Evolutionary conservation across 2,329 filamentous ascomycete genomes (phyloP).

Genomic region (Pseudogymnoascus sp.): DNA sequence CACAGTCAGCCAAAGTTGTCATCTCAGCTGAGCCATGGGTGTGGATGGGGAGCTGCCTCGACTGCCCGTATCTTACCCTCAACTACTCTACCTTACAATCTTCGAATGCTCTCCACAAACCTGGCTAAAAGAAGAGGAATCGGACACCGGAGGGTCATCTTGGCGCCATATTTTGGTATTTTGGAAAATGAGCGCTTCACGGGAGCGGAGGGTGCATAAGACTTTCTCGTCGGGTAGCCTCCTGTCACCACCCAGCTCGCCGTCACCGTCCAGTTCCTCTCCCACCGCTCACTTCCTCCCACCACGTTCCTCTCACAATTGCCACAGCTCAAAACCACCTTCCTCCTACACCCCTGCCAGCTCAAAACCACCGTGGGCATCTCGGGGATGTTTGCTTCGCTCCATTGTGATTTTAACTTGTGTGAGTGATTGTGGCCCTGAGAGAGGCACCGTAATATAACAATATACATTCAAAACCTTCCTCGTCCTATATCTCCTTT

Average conservation of each 20-base stretch:
- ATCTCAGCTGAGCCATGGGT: background rate
- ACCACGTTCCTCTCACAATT: too few relatives aligned
- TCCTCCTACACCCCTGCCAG: too few relatives aligned
- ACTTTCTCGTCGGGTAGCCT: background rate
- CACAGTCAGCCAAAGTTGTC: background rate
- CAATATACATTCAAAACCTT: too few relatives aligned
- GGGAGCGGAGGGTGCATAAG: background rate
- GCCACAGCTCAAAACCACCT: too few relatives aligned
- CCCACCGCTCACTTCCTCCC: background rate
- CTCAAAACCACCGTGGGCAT: too few relatives aligned
- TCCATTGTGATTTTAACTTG: too few relatives aligned
- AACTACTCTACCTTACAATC: background rate
- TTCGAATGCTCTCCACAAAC: too few relatives aligned
- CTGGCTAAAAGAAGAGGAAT: too few relatives aligned
- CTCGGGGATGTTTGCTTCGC: too few relatives aligned
- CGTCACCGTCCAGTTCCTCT: background rate
- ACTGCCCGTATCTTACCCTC: background rate
- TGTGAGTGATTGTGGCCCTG: too few relatives aligned
- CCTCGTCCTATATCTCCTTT: too few relatives aligned
- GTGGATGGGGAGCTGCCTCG: background rate
- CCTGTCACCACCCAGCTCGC: background rate
- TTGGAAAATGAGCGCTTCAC: background rate
- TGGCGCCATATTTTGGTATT: background rate
- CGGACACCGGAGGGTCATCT: rapidly evolving
- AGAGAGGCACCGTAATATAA: too few relatives aligned